Evolutionary conservation across 352 stramenopile species (phyloP), one percentile per base, ranked within the genome.

Genomic region (Phytophthora fragariae): DNA sequence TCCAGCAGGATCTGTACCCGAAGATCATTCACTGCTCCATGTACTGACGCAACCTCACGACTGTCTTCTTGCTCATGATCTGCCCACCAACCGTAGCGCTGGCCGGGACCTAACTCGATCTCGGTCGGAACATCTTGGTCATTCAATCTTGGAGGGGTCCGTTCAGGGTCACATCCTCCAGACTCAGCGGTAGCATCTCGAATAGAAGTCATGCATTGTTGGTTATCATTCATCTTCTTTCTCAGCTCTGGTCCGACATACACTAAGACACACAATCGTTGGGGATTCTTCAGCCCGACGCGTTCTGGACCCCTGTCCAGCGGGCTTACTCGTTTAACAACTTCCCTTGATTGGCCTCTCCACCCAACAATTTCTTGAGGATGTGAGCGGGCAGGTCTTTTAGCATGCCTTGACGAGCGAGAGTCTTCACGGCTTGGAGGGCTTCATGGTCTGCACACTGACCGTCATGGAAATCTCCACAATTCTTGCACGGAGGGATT

Each of bases 181-280:
- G 49, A 39, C 5, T 53, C 49, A 70, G 41, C 39, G 57, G 56
- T 24, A 29, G 59, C 35, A 46, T 61, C 55, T 46, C 49, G 31
- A 9, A 56, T 10, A 35, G 55, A 31, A 49, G 55, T 19, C 31
- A 41, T 56, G 29, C 54, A 63, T 58, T 63, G 44, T 70, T 57
- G 63, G 19, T 62, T 69, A 62, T 39, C 35, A 35, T 27, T 54
- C 12, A 31, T 57, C 7, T 14, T 33, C 19, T 19, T 31, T 33
- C 54, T 62, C 24, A 61, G 6, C 11, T 52, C 56, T 33, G 65
- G 47, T 21, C 57, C 62, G n/a, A 72, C 62, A 41, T 55, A 76
- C 57, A 59, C 57, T 72, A n/a, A n/a, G n/a, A n/a, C n/a, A n/a
- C n/a, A n/a, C n/a, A n/a, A n/a, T n/a, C n/a, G n/a, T n/a, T n/a